Conservation (phyloP, 352 stramenopile genomes). For the Phytophthora pinifolia region DNA sequence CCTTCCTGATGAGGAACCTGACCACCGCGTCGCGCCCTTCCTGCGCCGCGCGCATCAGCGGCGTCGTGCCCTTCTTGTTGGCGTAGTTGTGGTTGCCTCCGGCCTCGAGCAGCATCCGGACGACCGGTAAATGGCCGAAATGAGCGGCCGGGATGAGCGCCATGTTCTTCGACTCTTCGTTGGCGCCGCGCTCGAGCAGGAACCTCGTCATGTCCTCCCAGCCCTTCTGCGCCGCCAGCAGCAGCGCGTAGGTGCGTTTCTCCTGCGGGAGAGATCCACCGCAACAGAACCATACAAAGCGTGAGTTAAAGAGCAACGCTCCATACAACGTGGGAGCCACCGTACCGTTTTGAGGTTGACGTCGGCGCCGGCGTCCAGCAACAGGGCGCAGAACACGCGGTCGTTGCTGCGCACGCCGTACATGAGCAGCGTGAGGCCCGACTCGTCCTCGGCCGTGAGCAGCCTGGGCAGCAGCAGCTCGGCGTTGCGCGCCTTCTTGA, state of each 20-base stretch:
- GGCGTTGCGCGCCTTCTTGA: constrained; percentile 51
- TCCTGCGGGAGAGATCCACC: constrained; percentile 44
- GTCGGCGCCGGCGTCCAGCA: constrained; percentile 72
- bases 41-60: constrained; percentile 83
- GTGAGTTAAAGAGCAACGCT: constrained; percentile 5
- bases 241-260: constrained; percentile 75
- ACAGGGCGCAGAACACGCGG: constrained; percentile 50
- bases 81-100: constrained; percentile 80
- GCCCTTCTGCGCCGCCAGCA: constrained; percentile 83
- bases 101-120: constrained; percentile 68
- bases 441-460: constrained; percentile 66
- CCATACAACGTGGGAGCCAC: constrained; percentile 14
- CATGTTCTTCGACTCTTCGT: constrained; percentile 85
- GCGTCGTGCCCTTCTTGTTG: constrained; percentile 88
- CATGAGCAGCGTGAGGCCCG: constrained; percentile 85
- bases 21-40: constrained; percentile 82
- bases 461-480: constrained; percentile 51
- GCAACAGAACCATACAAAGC: constrained; percentile 7
- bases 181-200: constrained; percentile 61
- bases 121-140: constrained; percentile 78
- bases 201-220: constrained; percentile 71
- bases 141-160: constrained; percentile 83
- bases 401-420: constrained; percentile 70
- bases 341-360: constrained; percentile 82
- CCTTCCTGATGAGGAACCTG: constrained; percentile 69